Evolutionary conservation across 192 early-diverging fungal species (phyloP).

Genomic region (Haplosporangium gracile): DNA sequence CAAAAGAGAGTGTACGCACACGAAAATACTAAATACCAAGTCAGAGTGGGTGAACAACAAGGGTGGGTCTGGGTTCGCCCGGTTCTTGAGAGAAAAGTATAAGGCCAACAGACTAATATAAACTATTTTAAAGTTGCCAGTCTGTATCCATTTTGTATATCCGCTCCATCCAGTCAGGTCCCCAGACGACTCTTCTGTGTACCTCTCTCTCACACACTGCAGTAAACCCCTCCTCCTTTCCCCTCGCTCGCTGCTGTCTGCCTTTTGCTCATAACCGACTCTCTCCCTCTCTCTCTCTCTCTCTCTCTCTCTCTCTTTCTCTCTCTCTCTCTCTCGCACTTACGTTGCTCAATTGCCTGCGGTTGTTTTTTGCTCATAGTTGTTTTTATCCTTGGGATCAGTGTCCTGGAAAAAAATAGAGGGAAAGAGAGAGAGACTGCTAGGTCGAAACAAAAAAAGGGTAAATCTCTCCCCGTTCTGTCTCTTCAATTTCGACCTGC

Average conservation of each 20-base stretch:
- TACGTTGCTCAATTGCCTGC: neutral
- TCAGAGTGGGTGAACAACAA: neutral
- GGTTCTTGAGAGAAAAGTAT: slow-evolving; percentile 19
- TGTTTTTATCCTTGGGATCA: slow-evolving; percentile 4
- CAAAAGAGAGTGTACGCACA: neutral
- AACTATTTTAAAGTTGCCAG: slow-evolving; percentile 18
- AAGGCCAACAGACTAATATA: slow-evolving; percentile 34
- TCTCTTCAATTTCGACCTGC: slow-evolving; percentile 7
- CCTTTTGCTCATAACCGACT: too few relatives aligned
- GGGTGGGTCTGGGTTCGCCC: slow-evolving; percentile 12
- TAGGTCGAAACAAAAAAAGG: slow-evolving; percentile 8
- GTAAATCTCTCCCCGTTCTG: slow-evolving; percentile 2
- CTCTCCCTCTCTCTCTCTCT: neutral
- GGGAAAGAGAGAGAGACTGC: neutral
- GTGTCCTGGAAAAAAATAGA: neutral
- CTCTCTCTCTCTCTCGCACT: neutral
- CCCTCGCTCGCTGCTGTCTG: too few relatives aligned
- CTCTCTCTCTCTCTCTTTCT: neutral
- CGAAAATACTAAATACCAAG: neutral
- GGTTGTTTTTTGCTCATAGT: neutral
- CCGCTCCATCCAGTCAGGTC: slow-evolving; percentile 9
- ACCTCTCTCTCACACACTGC: neutral
- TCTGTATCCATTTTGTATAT: neutral
- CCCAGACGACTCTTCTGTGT: neutral
- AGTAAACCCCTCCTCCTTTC: neutral